These are phyloP conservation scores for Xylaria sp. DNA, from an alignment of 2,329 filamentous ascomycete genomes.

Conservation along the genomic window DNA sequence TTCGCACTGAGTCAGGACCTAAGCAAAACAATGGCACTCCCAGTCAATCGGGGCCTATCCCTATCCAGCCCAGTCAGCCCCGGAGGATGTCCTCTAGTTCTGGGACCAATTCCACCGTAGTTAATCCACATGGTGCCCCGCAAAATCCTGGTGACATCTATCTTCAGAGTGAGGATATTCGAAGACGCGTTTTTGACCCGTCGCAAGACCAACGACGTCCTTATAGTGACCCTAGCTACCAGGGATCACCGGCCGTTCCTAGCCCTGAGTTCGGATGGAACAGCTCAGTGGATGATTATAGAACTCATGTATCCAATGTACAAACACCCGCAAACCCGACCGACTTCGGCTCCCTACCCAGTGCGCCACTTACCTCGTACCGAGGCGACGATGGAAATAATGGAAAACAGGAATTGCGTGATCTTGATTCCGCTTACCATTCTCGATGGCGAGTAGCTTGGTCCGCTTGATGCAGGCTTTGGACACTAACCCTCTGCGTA, in stretches of 20 bases:
- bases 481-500: constrained; percentile 35
- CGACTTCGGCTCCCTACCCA: constrained; percentile 28
- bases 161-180: constrained; percentile 49
- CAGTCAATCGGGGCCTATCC: constrained; percentile 34
- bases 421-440: constrained; percentile 43
- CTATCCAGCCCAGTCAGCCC: constrained; percentile 33
- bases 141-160: constrained; percentile 52
- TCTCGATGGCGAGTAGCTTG: constrained; percentile 47
- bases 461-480: background rate
- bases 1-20: constrained; percentile 32
- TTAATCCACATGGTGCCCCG: constrained; percentile 50
- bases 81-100: constrained; percentile 41
- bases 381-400: constrained; percentile 29
- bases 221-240: constrained; percentile 38
- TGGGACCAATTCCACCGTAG: constrained; percentile 35
- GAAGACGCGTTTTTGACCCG: constrained; percentile 43
- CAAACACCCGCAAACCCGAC: constrained; percentile 36
- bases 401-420: constrained; percentile 26
- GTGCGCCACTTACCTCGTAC: constrained; percentile 35
- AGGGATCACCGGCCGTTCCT: constrained; percentile 33
- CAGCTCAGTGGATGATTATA: constrained; percentile 38
- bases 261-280: constrained; percentile 41
- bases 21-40: constrained; percentile 35
- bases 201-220: constrained; percentile 36
- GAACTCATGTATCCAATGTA: constrained; percentile 31